Percentiles rank a stretch among this genome's conserved stretches.
phyloP scores from a whole-genome alignment of 306 rosid species.

The Lathyrus tuberosus region DNA sequence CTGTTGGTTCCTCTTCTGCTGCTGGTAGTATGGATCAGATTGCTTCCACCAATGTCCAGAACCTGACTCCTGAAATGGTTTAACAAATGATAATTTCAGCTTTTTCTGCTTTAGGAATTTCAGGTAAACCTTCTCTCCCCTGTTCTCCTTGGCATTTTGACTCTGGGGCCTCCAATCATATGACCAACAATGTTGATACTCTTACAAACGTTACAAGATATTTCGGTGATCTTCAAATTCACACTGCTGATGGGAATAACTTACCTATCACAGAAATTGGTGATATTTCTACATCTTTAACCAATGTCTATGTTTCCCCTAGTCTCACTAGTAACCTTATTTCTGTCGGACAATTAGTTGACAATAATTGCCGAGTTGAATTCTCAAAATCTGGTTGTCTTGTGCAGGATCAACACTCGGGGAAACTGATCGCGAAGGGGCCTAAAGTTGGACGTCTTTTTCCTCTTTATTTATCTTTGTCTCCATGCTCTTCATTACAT shows the following conservation, averaged over 20 bases:
- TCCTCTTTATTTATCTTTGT: neutral
- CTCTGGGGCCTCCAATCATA: neutral
- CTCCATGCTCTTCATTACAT: too few species aligned
- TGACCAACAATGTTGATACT: neutral
- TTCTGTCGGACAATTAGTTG: too few species aligned
- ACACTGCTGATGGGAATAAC: neutral
- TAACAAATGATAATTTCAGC: too few species aligned
- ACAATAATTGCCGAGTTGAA: neutral
- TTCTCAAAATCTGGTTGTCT: neutral
- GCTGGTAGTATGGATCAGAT: too few species aligned
- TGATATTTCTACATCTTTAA: neutral
- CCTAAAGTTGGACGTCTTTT: constrained; percentile 8
- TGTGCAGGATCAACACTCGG: too few species aligned
- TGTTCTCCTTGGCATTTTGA: neutral
- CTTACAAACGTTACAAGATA: neutral
- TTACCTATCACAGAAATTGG: neutral
- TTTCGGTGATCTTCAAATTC: neutral
- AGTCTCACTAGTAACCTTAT: too few species aligned
- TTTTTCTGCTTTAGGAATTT: too few species aligned
- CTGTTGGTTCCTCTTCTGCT: too few species aligned
- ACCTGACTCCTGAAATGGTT: too few species aligned
- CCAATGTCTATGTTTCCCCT: too few species aligned
- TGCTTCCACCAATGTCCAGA: too few species aligned
- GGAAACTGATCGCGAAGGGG: neutral
- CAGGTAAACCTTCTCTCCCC: neutral